phyloP scores from a whole-genome alignment of 768 basidiomycete species.

The Russula lepida region DNA sequence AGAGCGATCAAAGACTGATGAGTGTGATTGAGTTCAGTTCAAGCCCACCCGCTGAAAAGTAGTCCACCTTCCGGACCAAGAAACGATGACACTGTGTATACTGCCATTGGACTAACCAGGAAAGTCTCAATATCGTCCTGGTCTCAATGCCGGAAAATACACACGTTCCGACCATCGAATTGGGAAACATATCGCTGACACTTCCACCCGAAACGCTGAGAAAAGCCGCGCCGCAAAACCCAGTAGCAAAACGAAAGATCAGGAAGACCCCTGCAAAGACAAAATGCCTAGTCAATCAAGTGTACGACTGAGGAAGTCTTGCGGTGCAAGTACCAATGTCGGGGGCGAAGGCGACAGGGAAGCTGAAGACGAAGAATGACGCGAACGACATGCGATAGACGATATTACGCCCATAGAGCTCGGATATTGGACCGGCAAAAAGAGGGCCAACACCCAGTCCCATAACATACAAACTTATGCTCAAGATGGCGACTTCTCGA shows the following conservation, averaged over 20 bases:
- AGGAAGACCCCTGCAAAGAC: constrained; percentile 47
- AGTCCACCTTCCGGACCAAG: constrained; percentile 50
- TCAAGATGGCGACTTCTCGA: constrained; percentile 35
- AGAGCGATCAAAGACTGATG: not conserved
- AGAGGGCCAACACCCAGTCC: constrained; percentile 29
- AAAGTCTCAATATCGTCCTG: not conserved
- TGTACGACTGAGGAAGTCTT: not conserved
- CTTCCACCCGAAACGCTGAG: constrained; percentile 48
- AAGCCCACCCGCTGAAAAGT: constrained; percentile 46
- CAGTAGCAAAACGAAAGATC: constrained; percentile 50
- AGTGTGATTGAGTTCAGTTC: not conserved
- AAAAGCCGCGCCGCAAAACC: constrained; percentile 50
- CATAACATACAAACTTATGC: constrained; percentile 33
- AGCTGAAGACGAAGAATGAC: constrained; percentile 53
- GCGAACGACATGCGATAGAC: constrained; percentile 57
- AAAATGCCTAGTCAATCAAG: not conserved
- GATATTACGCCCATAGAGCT: constrained; percentile 53
- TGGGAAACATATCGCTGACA: constrained; percentile 37
- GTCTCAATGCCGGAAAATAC: constrained; percentile 21
- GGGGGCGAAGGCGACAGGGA: constrained; percentile 66
- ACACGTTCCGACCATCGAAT: constrained; percentile 51
- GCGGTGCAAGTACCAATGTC: constrained; percentile 40
- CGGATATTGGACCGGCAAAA: constrained; percentile 33
- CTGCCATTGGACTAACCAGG: constrained; percentile 42
- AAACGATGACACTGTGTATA: constrained; percentile 47